Evolutionary conservation across 2,329 filamentous ascomycete genomes (phyloP), one percentile per base, ranked within the genome.

Genomic region (Botrytis fabae): DNA sequence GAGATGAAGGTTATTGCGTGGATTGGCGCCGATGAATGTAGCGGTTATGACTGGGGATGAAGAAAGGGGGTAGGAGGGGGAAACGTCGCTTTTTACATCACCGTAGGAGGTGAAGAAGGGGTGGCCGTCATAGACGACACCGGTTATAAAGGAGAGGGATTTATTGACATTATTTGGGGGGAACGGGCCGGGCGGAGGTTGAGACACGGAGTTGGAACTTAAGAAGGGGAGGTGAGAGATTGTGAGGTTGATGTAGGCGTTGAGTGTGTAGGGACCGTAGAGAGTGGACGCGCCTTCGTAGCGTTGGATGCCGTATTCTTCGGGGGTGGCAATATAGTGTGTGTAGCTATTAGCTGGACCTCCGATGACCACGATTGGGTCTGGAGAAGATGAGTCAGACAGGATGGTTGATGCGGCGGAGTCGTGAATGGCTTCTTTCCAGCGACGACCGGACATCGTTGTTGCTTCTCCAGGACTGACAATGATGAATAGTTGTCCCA

Each of bases 211-310:
- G 63, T 84, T 84, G 71, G 84, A 83, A 18, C 85, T 85, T 5
- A 97, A 87, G 80, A 91, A 91, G 25, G 86, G 86, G 5, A 96
- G 87, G 80, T 92, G 89, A 0, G 86, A 87, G n/a, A 94, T 85
- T 0, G 93, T 95, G 61, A 95, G 85, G 81, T 97, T 95, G 83
- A 98, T 93, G 83, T 96, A 96, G 0, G 94, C 95, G 51, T 92
- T 89, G 18, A 98, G 87, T 0, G 94, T 93, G 81, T 94, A 90
- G 2, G 88, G 92, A 0, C 95, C 95, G 81, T 93, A 96, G 2
- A 98, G 88, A 0, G 95, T 98, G 10, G 92, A 95, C 0, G 93
- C 95, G n/a, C 95, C 95, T 83, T 98, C 95, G 82, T 98, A 98
- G 16, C 95, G 91, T 83, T 98, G 95, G 63, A 96, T 85, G 20